Conservation (phyloP, 2,329 filamentous ascomycete genomes). For the Ploettnerulaceae sp. region DNA sequence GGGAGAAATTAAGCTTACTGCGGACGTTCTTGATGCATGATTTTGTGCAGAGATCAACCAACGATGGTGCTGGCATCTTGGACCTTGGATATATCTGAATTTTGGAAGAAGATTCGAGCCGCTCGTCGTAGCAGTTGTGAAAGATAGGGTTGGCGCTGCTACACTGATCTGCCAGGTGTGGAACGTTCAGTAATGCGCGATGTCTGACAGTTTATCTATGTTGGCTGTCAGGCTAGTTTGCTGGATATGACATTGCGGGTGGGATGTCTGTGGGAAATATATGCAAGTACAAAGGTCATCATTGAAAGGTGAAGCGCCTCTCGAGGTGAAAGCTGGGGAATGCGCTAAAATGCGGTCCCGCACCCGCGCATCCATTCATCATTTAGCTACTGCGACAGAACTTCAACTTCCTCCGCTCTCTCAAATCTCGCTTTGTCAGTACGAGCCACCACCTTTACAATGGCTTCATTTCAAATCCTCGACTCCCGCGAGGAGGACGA, state of each 20-base stretch:
- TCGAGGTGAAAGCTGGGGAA: not conserved
- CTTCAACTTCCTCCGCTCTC: not conserved
- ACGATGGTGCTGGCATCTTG: conserved; percentile 44
- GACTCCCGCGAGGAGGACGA: conserved; percentile 75
- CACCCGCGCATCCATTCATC: not conserved
- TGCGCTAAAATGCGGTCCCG: conserved; percentile 1
- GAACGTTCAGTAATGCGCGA: too few species aligned
- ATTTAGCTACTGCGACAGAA: not conserved
- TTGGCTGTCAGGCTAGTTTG: not conserved
- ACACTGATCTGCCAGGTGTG: too few species aligned
- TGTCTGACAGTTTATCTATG: too few species aligned
- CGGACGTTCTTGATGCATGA: conserved; percentile 50
- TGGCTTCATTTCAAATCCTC: conserved; percentile 60
- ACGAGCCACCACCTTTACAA: conserved; percentile 29
- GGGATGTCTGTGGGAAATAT: not conserved
- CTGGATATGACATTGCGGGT: not conserved
- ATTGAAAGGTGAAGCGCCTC: not conserved
- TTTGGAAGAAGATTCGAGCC: not conserved
- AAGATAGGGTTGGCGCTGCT: not conserved
- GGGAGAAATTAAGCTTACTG: conserved; percentile 20
- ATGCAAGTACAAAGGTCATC: not conserved
- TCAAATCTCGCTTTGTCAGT: not conserved
- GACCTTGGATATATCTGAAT: not conserved
- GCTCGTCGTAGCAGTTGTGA: not conserved
- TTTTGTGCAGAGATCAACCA: conserved; percentile 47